These are phyloP conservation scores for Penicillium psychrosexuale DNA, from an alignment of 2,329 filamentous ascomycete genomes.

Conservation along the genomic window DNA sequence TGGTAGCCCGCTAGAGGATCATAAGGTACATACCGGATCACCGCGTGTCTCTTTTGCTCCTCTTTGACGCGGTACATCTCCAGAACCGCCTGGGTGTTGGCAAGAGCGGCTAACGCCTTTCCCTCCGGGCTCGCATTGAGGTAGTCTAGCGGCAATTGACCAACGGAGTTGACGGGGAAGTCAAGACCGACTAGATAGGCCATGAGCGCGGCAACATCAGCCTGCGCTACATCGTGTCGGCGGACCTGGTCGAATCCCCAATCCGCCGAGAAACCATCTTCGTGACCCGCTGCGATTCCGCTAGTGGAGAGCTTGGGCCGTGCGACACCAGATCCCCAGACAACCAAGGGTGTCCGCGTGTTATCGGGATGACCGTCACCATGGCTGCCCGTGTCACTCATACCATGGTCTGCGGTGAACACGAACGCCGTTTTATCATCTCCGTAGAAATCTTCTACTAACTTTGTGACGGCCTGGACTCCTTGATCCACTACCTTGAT, in stretches of 20 bases:
- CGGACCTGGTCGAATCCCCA: slow-evolving; percentile 79
- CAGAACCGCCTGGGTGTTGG: slow-evolving; percentile 80
- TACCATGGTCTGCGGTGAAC: slow-evolving; percentile 96
- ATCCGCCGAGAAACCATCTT: slow-evolving; percentile 80
- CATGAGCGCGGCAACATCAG: slow-evolving; percentile 94
- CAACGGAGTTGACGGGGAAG: slow-evolving; percentile 95
- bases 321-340: slow-evolving; percentile 89
- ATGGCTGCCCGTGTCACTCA: slow-evolving; percentile 99
- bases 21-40: slow-evolving; percentile 76
- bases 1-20: slow-evolving; percentile 62
- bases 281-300: slow-evolving; percentile 70
- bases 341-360: slow-evolving; percentile 86
- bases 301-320: slow-evolving; percentile 61
- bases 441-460: slow-evolving; percentile 82
- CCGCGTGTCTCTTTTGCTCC: slow-evolving; percentile 69
- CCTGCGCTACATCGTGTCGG: slow-evolving; percentile 88
- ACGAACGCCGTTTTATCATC: slow-evolving; percentile 87
- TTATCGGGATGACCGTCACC: slow-evolving; percentile 97
- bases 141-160: slow-evolving; percentile 82
- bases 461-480: slow-evolving; percentile 74
- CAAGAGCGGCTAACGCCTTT: slow-evolving; percentile 79
- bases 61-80: slow-evolving; percentile 98
- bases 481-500: slow-evolving; percentile 91
- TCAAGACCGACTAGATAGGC: slow-evolving; percentile 82
- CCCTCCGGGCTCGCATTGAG: slow-evolving; percentile 67